Conservation (phyloP, 2,329 filamentous ascomycete genomes). For the Arthroderma sp. region DNA sequence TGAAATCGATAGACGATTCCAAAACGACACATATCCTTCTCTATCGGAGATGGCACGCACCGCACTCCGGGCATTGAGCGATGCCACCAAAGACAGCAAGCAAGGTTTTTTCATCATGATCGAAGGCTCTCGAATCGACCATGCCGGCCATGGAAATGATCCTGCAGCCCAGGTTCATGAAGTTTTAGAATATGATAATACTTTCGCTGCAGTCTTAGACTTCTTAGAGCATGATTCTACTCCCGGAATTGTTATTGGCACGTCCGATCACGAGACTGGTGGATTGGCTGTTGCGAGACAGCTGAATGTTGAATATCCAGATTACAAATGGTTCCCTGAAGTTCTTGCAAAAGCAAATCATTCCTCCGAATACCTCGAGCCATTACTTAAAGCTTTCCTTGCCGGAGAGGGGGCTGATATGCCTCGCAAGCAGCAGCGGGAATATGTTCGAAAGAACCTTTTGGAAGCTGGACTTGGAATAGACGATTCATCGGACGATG, state of each 20-base stretch:
- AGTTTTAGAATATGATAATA: conserved; percentile 84
- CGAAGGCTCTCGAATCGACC: conserved; percentile 89
- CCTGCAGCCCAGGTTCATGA: conserved; percentile 77
- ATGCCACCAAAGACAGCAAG: conserved; percentile 69
- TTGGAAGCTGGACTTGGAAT: conserved; percentile 64
- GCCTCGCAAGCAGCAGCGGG: conserved; percentile 35
- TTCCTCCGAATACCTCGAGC: conserved; percentile 56
- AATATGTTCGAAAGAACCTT: conserved; percentile 56
- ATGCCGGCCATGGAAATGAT: conserved; percentile 78
- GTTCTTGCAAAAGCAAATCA: conserved; percentile 69
- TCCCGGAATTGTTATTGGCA: conserved; percentile 65
- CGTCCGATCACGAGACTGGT: conserved; percentile 93
- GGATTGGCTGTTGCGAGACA: conserved; percentile 72
- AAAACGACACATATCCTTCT: conserved; percentile 70
- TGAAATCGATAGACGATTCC: conserved; percentile 74
- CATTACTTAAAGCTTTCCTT: conserved; percentile 50
- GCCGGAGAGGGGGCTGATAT: conserved; percentile 22
- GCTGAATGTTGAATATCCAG: conserved; percentile 47
- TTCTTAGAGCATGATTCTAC: conserved; percentile 68
- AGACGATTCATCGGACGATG: conserved; percentile 53
- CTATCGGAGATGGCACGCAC: conserved; percentile 82
- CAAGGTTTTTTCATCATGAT: conserved; percentile 99
- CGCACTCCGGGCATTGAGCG: conserved; percentile 64
- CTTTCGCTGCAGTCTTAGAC: conserved; percentile 70
- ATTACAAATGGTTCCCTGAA: conserved; percentile 68